A percentile compares a stretch with the other conserved stretches of the same genome.
Conservation (phyloP, 495 filamentous ascomycete species). For the Neurospora sp. region DNA sequence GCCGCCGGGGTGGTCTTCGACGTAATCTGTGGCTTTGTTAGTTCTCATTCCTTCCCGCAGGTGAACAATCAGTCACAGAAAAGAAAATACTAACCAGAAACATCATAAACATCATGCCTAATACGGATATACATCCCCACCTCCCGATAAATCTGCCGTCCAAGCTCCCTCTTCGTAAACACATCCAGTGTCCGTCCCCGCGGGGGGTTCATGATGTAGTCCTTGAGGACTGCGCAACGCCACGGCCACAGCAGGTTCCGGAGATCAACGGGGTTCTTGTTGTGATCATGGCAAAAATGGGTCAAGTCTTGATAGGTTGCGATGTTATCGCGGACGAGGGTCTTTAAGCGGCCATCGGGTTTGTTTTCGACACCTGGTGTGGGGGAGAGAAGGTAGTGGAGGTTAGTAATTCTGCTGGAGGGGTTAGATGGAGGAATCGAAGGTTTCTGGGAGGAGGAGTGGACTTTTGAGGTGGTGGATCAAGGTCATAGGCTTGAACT, state of each 20-base stretch:
- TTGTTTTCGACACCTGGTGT: not conserved
- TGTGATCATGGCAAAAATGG: not conserved
- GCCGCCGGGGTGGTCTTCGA: not conserved
- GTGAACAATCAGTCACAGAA: too few relatives aligned
- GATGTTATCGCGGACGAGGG: not conserved
- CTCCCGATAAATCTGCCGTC: not conserved
- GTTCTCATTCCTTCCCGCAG: not conserved
- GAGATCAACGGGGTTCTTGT: not conserved
- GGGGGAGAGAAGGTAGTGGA: not conserved
- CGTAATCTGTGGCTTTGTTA: not conserved
- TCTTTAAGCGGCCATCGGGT: not conserved
- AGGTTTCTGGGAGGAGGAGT: not conserved
- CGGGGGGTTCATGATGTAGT: not conserved
- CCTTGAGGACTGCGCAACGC: not conserved
- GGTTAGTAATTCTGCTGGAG: not conserved
- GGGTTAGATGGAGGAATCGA: not conserved
- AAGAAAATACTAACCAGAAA: not conserved
- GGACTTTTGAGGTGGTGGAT: too few relatives aligned
- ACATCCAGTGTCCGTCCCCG: not conserved
- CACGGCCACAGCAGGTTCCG: not conserved
- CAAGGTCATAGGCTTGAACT: too few relatives aligned
- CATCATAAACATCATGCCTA: not conserved
- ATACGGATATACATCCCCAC: not conserved
- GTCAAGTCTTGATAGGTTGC: not conserved
- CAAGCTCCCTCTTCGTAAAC: not conserved